Conservation (phyloP, 2,329 filamentous ascomycete genomes). For the Zasmidium citrigriseum region DNA sequence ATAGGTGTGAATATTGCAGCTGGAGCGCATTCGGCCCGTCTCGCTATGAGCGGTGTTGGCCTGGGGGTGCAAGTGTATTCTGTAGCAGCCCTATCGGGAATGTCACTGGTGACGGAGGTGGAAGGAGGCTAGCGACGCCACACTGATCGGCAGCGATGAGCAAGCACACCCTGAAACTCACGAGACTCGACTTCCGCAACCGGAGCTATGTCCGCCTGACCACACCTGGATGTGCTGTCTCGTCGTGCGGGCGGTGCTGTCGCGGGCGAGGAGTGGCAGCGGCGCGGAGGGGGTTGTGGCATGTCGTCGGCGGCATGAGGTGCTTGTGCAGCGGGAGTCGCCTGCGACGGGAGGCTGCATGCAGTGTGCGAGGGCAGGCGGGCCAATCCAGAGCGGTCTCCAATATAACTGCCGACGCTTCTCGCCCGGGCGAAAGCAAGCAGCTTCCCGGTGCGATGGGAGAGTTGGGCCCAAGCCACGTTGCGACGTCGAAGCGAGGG, state of each 20-base stretch:
- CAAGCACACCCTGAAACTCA: not conserved
- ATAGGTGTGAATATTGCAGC: no score
- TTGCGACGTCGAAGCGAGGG: not conserved
- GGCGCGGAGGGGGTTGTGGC: not conserved
- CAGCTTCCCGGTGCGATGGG: not conserved
- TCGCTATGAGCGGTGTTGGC: not conserved
- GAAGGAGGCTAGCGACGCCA: not conserved
- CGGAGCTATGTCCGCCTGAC: not conserved
- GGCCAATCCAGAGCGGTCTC: not conserved
- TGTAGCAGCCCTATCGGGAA: not conserved
- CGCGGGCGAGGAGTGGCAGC: not conserved
- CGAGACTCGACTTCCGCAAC: not conserved
- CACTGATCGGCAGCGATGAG: not conserved
- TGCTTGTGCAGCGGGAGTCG: not conserved
- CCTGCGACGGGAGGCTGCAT: not conserved
- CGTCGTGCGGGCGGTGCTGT: not conserved
- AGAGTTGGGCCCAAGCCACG: not conserved
- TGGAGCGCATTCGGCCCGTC: not conserved
- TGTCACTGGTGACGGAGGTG: not conserved
- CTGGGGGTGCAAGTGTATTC: not conserved
- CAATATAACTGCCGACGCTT: not conserved
- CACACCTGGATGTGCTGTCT: not conserved
- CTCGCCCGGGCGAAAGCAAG: not conserved
- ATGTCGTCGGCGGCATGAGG: not conserved
- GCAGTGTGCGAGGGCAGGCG: not conserved